Base-by-base conservation (phyloP, 352 stramenopile species). In the Globisporangium cystogenes region DNA sequence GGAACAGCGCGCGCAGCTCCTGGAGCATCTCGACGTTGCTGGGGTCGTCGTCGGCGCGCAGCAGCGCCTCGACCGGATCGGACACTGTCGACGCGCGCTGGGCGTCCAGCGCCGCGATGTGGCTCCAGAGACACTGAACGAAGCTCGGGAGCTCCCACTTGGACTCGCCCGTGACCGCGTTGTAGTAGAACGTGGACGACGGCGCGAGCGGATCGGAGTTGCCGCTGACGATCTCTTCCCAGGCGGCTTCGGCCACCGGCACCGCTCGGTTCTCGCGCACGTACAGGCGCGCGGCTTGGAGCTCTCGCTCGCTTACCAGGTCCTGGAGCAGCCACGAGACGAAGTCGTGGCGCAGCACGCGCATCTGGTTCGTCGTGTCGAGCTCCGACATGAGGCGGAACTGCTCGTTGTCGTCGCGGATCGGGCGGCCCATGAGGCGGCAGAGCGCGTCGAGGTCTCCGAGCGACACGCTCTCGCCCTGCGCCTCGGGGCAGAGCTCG, bases 331-430 rank as follows among this genome's bases (percentile, higher is more conserved):
- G 48, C 79, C 79, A 88, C 18, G 48, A n/a, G 23, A 72, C 68
- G 51, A 87, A 82, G 51, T 76, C 72, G 26, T 70, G 59, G 12
- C 78, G 66, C 35, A 70, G 46, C 31, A 90, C 70, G 4, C 68
- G 39, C 76, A 90, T 87, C 16, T 66, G 53, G 54, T 83, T 85
- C 10, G 67, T 69, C 43, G 70, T 78, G 52, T 90, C 76, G 31
- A 90, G 64, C 46, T 75, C 68, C 21, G 47, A 57, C 72, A 87
- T 72, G 21, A 85, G 60, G 2, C 60, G 67, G 33, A 60, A 53
- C 16, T 74, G 65, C 50, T 87, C 72, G 43, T 63, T 60, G 2
- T 75, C 69, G 42, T 82, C 72, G 21, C 62, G 69, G 4, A 85
- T 36, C 11, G 72, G 58, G 11, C 68, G 64, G 1, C 60, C 60